Percentiles rank a stretch among this genome's conserved stretches.
Conservation (phyloP, 306 rosid species). For the Begonia peltatifolia region DNA sequence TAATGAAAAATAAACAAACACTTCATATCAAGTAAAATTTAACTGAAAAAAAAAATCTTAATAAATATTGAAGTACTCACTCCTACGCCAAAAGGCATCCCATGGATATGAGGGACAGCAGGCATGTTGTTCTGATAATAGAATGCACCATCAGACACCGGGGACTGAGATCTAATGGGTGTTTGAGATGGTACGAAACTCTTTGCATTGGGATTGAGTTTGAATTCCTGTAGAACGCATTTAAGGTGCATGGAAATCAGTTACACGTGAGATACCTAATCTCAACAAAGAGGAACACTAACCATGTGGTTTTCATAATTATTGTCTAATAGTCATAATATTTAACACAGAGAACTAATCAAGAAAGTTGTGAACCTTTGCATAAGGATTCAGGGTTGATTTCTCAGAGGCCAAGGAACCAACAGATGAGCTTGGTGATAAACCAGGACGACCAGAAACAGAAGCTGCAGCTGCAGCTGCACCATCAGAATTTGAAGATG, state of each 20-base stretch:
- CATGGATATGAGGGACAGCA: slow-evolving; percentile 52
- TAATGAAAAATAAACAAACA: too few species aligned
- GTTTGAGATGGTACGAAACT: slow-evolving; percentile 67
- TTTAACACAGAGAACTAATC: too few species aligned
- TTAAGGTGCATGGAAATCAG: too few species aligned
- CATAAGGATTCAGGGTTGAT: slow-evolving; percentile 67
- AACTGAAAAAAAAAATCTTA: background rate
- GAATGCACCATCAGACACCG: slow-evolving; percentile 69
- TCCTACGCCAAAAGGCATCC: slow-evolving; percentile 70
- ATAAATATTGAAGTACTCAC: slow-evolving; percentile 32
- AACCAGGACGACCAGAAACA: slow-evolving; percentile 37
- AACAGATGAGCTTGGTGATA: slow-evolving; percentile 87
- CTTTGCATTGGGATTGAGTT: slow-evolving; percentile 89
- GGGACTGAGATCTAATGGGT: slow-evolving; percentile 75
- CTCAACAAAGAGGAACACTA: too few species aligned
- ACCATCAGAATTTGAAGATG: slow-evolving; percentile 44
- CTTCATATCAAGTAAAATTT: background rate
- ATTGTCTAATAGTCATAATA: too few species aligned
- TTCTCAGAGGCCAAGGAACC: slow-evolving; percentile 77
- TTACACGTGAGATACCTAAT: too few species aligned
- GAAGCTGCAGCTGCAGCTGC: slow-evolving; percentile 29
- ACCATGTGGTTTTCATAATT: too few species aligned
- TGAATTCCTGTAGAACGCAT: slow-evolving; percentile 51
- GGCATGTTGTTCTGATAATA: slow-evolving; percentile 50
- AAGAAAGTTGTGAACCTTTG: slow-evolving; percentile 39